phyloP scores from a whole-genome alignment of 2,329 filamentous ascomycete species.

The Shiraia bambusicola region DNA sequence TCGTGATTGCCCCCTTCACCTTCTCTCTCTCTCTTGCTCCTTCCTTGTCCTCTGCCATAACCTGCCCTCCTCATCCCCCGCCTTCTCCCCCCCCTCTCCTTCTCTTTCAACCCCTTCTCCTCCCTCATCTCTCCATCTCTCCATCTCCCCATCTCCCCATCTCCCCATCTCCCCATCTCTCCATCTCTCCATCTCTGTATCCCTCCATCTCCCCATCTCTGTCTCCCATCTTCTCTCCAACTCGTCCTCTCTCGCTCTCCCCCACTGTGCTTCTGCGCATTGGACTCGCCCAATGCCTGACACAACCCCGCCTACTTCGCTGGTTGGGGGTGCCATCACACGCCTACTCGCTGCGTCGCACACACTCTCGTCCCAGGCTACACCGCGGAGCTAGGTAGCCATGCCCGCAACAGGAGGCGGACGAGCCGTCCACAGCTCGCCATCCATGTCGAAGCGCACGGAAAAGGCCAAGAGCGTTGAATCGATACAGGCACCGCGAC shows the following conservation, averaged over 20 bases:
- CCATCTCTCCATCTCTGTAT: too few relatives aligned
- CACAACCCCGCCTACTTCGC: constrained; percentile 6
- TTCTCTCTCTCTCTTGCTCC: too few relatives aligned
- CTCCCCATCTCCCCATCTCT: too few relatives aligned
- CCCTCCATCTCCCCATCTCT: too few relatives aligned
- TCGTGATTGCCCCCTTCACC: too few relatives aligned
- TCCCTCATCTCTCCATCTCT: too few relatives aligned
- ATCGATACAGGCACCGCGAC: constrained; percentile 24
- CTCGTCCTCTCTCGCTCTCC: neutral
- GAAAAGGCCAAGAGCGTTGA: constrained; percentile 32
- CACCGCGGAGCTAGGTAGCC: neutral
- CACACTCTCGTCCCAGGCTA: neutral
- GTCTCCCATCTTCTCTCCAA: too few relatives aligned
- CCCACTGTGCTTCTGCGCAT: neutral
- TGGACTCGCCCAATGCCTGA: constrained; percentile 5
- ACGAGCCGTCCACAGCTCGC: constrained; percentile 11
- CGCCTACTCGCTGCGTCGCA: neutral
- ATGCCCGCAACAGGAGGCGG: constrained; percentile 23
- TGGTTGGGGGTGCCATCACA: constrained; percentile 3
- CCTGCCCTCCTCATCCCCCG: too few relatives aligned
- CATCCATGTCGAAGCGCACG: constrained; percentile 15
- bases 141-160: too few relatives aligned
- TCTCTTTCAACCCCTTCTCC: too few relatives aligned
- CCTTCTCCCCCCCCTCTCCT: too few relatives aligned
- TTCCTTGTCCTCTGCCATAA: too few relatives aligned